Evolutionary conservation across 305 asterid species (phyloP), one percentile per base, ranked within the genome.

Genomic region (Fraxinus baroniana): DNA sequence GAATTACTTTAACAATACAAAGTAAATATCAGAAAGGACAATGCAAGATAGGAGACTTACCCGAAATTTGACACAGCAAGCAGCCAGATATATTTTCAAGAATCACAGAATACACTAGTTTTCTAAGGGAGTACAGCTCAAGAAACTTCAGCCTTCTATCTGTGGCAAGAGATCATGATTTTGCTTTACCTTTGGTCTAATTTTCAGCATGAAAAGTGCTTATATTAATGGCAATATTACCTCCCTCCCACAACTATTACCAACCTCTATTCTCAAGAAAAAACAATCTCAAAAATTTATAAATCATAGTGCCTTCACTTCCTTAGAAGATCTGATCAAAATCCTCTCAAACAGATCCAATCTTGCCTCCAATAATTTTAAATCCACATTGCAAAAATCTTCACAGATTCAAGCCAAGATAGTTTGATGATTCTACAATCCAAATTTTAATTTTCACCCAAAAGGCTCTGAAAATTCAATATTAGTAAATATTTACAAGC

Each of bases 121-220:
- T 81, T 83, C 85, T 64, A 46, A 80, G 71, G 60, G 83, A 78
- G 85, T 78, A 74, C 79, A 86, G 83, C 83, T 84, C 86, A 88
- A 85, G 89, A 75, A 78, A 77, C 84, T 87, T 85, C 84, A 84
- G 81, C 89, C 87, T 83, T 86, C 89, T 81, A 74, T 79, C 84
- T 80, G 83, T 85, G 85, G 86, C 87, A 89, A 92, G 85, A 88
- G 87, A 89, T 86, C 85, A 79, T 76, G 79, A 80, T 79, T 30
- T 83, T 22, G 30, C 78, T 78, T 86, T 81, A 71, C 7, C 46
- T 33, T 33, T 28, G 36, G 13, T 70, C 10, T 32, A 15, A 70
- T 35, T 70, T 32, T 70, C 36, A 70, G 76, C 46, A 33, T 82
- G 41, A 74, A 74, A 60, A 77, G 62, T 84, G 81, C 79, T 83